Percentiles rank a stretch among this genome's conserved stretches.
These are phyloP conservation scores for Apiospora phragmitis DNA, from an alignment of 2,329 filamentous ascomycete genomes.

Conservation along the genomic window DNA sequence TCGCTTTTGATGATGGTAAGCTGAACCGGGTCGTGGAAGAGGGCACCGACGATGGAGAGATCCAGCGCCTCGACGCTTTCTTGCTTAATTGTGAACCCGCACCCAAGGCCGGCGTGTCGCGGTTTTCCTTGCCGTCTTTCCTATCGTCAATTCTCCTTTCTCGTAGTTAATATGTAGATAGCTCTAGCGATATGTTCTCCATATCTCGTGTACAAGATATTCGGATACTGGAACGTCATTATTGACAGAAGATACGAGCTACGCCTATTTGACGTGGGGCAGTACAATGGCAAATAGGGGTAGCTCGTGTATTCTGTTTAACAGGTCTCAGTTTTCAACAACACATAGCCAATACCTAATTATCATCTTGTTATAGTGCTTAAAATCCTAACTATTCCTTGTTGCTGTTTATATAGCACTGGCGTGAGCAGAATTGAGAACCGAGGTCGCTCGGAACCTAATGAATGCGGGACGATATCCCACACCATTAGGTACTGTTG, in stretches of 20 bases:
- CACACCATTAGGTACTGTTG: neutral
- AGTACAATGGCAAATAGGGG: no score
- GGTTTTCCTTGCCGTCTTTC: neutral
- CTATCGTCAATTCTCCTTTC: neutral
- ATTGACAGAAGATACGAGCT: no score
- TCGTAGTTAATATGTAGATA: neutral
- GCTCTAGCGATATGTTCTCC: neutral
- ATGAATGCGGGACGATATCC: neutral
- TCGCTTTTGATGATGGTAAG: slow-evolving; percentile 61
- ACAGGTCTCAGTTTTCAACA: no score
- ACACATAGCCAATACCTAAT: no score
- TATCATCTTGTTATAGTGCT: no score
- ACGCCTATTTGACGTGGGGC: no score
- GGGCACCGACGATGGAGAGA: slow-evolving; percentile 50
- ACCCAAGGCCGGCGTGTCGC: neutral
- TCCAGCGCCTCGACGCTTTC: slow-evolving; percentile 49
- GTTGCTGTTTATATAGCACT: no score
- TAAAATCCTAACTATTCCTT: no score
- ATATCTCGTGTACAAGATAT: neutral
- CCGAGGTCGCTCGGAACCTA: neutral
- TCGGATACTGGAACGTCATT: neutral
- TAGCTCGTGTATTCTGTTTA: no score
- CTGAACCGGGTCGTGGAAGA: slow-evolving; percentile 59
- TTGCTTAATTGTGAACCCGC: slow-evolving; percentile 16
- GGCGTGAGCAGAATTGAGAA: no score